Base-by-base conservation (phyloP, 2,329 filamentous ascomycete genomes). In the Penicillium griseofulvum region DNA sequence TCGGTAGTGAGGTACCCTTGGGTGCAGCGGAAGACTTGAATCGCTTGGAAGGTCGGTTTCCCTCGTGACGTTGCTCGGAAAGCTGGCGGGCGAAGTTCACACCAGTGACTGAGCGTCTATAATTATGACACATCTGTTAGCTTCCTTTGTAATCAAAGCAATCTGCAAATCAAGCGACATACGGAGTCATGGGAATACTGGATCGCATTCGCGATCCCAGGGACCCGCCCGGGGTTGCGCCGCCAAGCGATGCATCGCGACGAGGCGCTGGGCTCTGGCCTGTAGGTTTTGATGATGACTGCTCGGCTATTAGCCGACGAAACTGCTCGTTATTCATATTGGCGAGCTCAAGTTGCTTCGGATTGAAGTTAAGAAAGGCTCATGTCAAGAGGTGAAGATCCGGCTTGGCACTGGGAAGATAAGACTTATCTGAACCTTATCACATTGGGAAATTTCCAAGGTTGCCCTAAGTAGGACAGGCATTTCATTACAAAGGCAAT, bases 321-420 rank as follows among this genome's bases (percentile, higher is more conserved):
- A 99, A 99, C 67, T 97, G 90, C 41, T 91, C 85, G 80, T 97
- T 97, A 73, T 97, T 96, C 94, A 99, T 97, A 26, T 66, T 44
- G 37, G 49, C 10, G 41, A 37, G 31, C 29, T 48, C 22, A 29
- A 39, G 46, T 26, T 36, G 26, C 42, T 38, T 6, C 28, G 34
- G 41, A 50, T 24, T 50, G 52, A 42, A 16, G 51, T 52, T 41
- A 31, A 49, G 24, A 46, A 59, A 64, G 55, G 54, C 55, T 52
- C 50, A 59, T 55, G 54, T 61, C 41, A 49, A 52, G 53, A 54
- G 8, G 36, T 45, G 52, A 48, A 53, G 36, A 49, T 55, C 37
- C 28, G 53, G 52, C 61, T 65, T 63, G 61, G 63, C 63, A 39
- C 12, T 59, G 61, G 59, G 39, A 41, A 49, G 46, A 28, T 48